These are phyloP conservation scores for Drechslera avenae DNA, from an alignment of 2,329 filamentous ascomycete genomes.

Conservation along the genomic window DNA sequence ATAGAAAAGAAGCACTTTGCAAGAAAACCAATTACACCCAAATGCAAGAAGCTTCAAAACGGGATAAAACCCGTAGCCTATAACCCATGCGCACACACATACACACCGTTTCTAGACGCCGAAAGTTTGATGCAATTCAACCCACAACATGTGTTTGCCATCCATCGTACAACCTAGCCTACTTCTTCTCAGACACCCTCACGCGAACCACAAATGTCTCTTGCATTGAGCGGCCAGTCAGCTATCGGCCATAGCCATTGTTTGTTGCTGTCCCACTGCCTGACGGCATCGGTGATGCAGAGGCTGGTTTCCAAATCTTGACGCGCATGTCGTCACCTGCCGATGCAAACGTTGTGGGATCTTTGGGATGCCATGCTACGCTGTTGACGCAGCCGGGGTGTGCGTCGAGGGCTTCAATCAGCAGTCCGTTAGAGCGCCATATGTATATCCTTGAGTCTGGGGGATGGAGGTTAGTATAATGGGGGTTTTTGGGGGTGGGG, in stretches of 20 bases:
- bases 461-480: neutral
- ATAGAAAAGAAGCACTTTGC: no score
- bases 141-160: neutral
- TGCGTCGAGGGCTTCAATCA: constrained; percentile 76
- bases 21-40: no score
- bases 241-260: constrained; percentile 33
- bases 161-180: constrained; percentile 1
- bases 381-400: constrained; percentile 83
- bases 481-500: neutral
- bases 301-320: constrained; percentile 67
- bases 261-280: constrained; percentile 10
- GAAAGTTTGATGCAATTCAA: neutral
- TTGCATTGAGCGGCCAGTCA: neutral
- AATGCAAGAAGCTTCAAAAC: no score
- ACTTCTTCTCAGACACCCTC: neutral
- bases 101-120: neutral
- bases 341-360: constrained; percentile 85
- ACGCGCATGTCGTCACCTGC: constrained; percentile 87
- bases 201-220: neutral
- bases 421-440: constrained; percentile 83
- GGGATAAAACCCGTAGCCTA: no score
- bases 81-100: no score
- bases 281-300: constrained; percentile 17
- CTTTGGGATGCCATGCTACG: constrained; percentile 83
- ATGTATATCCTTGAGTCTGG: constrained; percentile 75